A percentile compares a stretch with the other conserved stretches of the same genome.
phyloP scores from a whole-genome alignment of 2,329 filamentous ascomycete species.

The Fusarium guadeloupense region DNA sequence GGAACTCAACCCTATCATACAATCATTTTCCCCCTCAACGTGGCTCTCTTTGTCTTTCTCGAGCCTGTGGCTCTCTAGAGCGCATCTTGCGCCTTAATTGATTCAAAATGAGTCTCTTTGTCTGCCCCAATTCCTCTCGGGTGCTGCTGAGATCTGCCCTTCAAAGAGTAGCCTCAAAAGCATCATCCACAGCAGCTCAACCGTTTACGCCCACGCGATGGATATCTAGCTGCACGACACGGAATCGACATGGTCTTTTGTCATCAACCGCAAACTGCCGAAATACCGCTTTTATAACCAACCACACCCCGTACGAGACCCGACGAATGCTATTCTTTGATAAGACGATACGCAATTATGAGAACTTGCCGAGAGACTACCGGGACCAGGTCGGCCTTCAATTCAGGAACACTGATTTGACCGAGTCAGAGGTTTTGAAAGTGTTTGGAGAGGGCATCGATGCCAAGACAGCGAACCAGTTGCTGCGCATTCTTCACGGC shows the following conservation, averaged over 20 bases:
- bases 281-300: constrained; percentile 18
- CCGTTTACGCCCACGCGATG: constrained; percentile 39
- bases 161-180: constrained; percentile 37
- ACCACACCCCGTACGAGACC: constrained; percentile 29
- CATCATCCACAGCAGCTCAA: constrained; percentile 22
- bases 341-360: constrained; percentile 61
- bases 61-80: constrained; percentile 38
- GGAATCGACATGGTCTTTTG: constrained; percentile 6
- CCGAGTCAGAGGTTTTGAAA: constrained; percentile 54
- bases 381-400: constrained; percentile 63
- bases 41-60: constrained; percentile 30
- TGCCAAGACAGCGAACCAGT: constrained; percentile 57
- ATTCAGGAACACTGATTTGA: constrained; percentile 62
- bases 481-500: constrained; percentile 69
- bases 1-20: constrained; percentile 38
- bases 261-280: constrained; percentile 17
- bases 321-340: constrained; percentile 50
- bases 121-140: constrained; percentile 44
- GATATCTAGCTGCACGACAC: constrained; percentile 31
- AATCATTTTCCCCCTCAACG: constrained; percentile 11
- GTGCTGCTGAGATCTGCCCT: constrained; percentile 44
- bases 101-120: constrained; percentile 43
- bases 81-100: constrained; percentile 37
- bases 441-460: constrained; percentile 63
- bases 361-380: constrained; percentile 66